phyloP scores from a whole-genome alignment of 2,329 filamentous ascomycete species.

The Botrytis porri region DNA sequence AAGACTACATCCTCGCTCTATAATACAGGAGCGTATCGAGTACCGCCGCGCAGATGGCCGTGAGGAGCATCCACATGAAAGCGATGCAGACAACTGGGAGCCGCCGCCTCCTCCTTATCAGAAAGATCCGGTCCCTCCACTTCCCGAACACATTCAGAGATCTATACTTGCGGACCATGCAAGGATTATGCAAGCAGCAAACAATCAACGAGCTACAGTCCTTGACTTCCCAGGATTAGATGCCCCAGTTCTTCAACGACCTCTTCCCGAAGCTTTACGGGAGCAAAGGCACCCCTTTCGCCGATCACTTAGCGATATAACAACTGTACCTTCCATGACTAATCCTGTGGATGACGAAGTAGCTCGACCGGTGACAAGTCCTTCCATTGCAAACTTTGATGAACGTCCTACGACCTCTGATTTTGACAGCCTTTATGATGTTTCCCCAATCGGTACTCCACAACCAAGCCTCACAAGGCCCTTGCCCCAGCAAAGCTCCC shows the following conservation, averaged over 20 bases:
- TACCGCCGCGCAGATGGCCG: conserved; percentile 69
- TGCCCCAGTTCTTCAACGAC: conserved; percentile 28
- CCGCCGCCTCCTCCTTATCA: conserved; percentile 80
- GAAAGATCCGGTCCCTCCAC: conserved; percentile 48
- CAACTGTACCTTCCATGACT: conserved; percentile 30
- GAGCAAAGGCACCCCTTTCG: conserved; percentile 36
- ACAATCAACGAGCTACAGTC: conserved; percentile 29
- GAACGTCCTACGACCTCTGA: conserved; percentile 18
- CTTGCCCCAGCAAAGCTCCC: conserved; percentile 28
- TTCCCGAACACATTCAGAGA: conserved; percentile 39
- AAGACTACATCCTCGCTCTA: conserved; percentile 58
- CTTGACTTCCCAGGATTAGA: conserved; percentile 32
- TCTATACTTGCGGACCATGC: conserved; percentile 36
- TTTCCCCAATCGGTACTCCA: conserved; percentile 37
- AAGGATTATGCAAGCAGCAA: conserved; percentile 32
- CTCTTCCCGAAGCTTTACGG: conserved; percentile 30
- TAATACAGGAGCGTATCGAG: conserved; percentile 53
- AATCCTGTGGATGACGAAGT: conserved; percentile 32
- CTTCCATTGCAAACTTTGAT: conserved; percentile 16
- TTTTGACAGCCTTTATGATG: conserved; percentile 39
- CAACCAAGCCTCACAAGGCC: conserved; percentile 22
- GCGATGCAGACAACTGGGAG: conserved; percentile 85
- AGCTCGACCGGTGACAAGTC: conserved; percentile 39
- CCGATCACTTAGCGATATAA: conserved; percentile 41
- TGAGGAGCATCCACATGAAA: conserved; percentile 76